These are phyloP conservation scores for Penicillium fuscoglaucum DNA, from an alignment of 2,329 filamentous ascomycete genomes.

Conservation along the genomic window DNA sequence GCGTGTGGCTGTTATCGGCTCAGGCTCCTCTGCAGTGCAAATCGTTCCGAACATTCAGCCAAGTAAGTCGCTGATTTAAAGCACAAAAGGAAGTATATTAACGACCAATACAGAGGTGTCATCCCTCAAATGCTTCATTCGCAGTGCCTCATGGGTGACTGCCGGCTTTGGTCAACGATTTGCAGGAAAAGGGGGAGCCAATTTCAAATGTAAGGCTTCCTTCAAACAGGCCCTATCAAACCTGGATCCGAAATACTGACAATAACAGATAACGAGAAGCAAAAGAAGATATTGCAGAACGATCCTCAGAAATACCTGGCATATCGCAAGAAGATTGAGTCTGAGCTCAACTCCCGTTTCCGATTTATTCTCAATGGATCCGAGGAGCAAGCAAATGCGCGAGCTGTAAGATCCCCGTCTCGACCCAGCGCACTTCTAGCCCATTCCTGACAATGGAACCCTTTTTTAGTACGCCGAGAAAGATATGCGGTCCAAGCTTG, in stretches of 20 bases:
- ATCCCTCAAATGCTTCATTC: conserved; percentile 14
- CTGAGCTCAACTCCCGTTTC: conserved; percentile 28
- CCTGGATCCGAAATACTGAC: neutral
- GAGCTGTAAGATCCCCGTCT: conserved; percentile 13
- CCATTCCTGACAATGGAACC: neutral
- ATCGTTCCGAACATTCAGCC: conserved; percentile 25
- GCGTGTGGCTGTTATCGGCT: conserved; percentile 29
- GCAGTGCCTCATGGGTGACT: conserved; percentile 16
- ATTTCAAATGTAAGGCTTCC: conserved; percentile 23
- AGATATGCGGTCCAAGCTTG: conserved; percentile 18
- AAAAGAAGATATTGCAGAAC: conserved; percentile 16
- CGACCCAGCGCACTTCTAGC: neutral
- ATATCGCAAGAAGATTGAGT: conserved; percentile 33
- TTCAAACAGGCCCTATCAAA: neutral
- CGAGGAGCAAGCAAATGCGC: conserved; percentile 45
- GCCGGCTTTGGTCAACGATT: conserved; percentile 20
- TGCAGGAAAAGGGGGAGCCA: conserved; percentile 23
- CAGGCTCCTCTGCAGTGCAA: conserved; percentile 27
- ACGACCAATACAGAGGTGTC: conserved; percentile 1
- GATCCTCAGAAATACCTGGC: conserved; percentile 23
- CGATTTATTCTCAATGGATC: conserved; percentile 42
- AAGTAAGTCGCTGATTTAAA: conserved; percentile 1
- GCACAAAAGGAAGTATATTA: neutral
- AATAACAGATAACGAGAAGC: conserved; percentile 11
- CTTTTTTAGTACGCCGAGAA: conserved; percentile 2